Conservation (phyloP, 768 basidiomycete species). For the Trametes villosa region DNA sequence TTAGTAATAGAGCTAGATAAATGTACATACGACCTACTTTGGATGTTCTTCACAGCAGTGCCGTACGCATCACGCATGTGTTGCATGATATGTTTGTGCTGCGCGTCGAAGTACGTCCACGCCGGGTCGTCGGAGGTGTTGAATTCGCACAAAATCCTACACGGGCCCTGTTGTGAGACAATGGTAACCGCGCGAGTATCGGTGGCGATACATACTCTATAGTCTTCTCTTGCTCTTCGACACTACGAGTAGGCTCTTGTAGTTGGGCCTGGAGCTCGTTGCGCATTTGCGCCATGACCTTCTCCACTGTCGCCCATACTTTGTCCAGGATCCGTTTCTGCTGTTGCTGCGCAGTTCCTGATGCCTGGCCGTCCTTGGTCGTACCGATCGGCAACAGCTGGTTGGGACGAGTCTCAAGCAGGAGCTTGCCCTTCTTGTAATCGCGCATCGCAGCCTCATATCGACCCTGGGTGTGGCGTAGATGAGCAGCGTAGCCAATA, state of each 20-base stretch:
- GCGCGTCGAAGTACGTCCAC: constrained; percentile 95
- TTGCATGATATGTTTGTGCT: constrained; percentile 84
- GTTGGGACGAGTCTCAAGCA: constrained; percentile 87
- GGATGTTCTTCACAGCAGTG: constrained; percentile 52
- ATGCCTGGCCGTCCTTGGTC: constrained; percentile 57
- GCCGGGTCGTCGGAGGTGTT: constrained; percentile 87
- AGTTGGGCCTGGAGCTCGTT: constrained; percentile 75
- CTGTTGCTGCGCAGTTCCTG: constrained; percentile 63
- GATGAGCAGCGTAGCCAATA: not conserved
- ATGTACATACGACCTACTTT: constrained; percentile 36
- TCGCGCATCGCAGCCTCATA: constrained; percentile 94
- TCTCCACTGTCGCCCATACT: constrained; percentile 94
- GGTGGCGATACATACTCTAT: constrained; percentile 74
- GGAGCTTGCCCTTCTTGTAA: constrained; percentile 95
- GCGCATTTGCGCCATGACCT: constrained; percentile 92
- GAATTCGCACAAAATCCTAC: constrained; percentile 86
- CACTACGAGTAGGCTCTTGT: constrained; percentile 74
- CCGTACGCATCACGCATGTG: constrained; percentile 70
- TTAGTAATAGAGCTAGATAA: not conserved
- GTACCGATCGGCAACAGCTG: constrained; percentile 76
- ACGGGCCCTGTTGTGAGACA: not conserved
- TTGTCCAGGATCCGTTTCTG: constrained; percentile 94
- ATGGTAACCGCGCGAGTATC: not conserved
- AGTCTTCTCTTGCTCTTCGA: constrained; percentile 96
- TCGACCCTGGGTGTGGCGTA: constrained; percentile 66